Evolutionary conservation across 768 basidiomycete genomes (phyloP).

Genomic region (Mycena epipterygia): DNA sequence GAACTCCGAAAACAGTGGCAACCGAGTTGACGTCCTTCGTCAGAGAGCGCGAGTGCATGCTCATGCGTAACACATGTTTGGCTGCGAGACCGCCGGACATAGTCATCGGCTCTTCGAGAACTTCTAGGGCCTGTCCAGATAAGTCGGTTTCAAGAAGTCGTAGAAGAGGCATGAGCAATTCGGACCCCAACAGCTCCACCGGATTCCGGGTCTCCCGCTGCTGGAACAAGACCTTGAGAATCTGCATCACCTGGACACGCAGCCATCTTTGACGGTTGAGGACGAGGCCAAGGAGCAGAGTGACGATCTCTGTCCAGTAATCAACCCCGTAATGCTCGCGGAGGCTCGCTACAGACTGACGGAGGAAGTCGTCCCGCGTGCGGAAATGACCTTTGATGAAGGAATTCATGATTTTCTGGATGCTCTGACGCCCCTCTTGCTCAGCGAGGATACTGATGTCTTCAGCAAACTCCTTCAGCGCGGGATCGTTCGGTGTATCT

Average conservation of each 20-base stretch:
- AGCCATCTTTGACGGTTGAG: constrained; percentile 89
- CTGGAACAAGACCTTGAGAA: constrained; percentile 90
- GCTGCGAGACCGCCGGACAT: constrained; percentile 84
- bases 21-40: constrained; percentile 64
- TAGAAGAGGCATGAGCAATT: constrained; percentile 91
- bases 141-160: constrained; percentile 91
- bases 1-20: constrained; percentile 85
- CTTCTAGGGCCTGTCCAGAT: constrained; percentile 88
- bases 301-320: constrained; percentile 85
- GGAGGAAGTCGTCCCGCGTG: constrained; percentile 93
- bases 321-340: constrained; percentile 87
- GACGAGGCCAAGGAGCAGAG: constrained; percentile 87
- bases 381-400: constrained; percentile 91
- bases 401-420: constrained; percentile 90
- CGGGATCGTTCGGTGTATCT: constrained; percentile 66
- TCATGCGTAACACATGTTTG: constrained; percentile 92
- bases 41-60: constrained; percentile 74
- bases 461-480: constrained; percentile 78
- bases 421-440: constrained; percentile 79
- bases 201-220: constrained; percentile 84
- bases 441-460: constrained; percentile 82
- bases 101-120: constrained; percentile 91
- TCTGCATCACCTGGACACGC: constrained; percentile 85
- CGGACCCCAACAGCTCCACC: constrained; percentile 82
- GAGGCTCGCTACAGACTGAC: constrained; percentile 87